These are phyloP conservation scores for Fusarium coffeatum DNA, from an alignment of 2,329 filamentous ascomycete species.

Conservation along the genomic window DNA sequence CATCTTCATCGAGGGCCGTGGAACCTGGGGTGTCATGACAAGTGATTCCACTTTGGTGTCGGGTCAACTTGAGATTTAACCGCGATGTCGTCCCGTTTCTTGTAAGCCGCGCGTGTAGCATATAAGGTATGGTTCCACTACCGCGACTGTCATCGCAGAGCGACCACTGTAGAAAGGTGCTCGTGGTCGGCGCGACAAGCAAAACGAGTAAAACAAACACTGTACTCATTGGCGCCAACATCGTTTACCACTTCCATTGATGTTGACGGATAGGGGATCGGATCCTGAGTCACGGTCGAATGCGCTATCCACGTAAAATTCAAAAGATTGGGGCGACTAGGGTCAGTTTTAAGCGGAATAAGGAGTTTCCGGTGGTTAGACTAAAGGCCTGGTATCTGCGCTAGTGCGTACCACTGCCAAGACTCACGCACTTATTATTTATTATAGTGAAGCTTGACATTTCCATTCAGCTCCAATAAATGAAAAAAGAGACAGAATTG, in stretches of 20 bases:
- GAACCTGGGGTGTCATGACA: neutral
- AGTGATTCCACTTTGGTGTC: neutral
- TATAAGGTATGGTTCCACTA: neutral
- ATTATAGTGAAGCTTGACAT: too few relatives aligned
- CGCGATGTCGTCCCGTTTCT: neutral
- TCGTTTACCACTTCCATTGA: neutral
- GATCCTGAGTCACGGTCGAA: neutral
- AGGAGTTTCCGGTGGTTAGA: too few relatives aligned
- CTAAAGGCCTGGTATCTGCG: too few relatives aligned
- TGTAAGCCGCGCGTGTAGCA: neutral
- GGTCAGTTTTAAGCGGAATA: too few relatives aligned
- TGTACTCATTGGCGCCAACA: accelerated
- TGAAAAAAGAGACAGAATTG: too few relatives aligned
- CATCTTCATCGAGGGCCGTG: neutral
- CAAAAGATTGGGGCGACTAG: too few relatives aligned
- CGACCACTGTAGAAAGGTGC: neutral
- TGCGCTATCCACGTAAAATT: too few relatives aligned
- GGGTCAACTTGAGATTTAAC: neutral
- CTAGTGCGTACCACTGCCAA: too few relatives aligned
- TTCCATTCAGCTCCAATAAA: too few relatives aligned
- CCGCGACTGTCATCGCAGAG: neutral
- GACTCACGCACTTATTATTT: too few relatives aligned
- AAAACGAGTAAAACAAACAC: neutral
- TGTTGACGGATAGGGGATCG: neutral
- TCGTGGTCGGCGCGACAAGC: neutral